A percentile compares a stretch with the other conserved stretches of the same genome.
These are phyloP conservation scores for Lepidopterella palustris DNA, from an alignment of 495 filamentous ascomycete species.

Conservation along the genomic window DNA sequence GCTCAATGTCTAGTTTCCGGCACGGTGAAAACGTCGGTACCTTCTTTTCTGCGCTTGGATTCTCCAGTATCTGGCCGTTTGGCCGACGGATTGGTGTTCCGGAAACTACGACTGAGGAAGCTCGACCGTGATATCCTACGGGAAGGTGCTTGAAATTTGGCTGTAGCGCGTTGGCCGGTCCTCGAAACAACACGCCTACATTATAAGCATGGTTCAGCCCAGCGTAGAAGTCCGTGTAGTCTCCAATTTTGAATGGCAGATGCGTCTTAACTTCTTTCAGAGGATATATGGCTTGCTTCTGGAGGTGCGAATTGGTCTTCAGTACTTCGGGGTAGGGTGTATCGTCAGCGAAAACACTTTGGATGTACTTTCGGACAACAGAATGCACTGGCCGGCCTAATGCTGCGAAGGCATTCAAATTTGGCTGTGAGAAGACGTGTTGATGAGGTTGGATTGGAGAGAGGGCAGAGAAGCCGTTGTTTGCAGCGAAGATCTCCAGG, in stretches of 20 bases:
- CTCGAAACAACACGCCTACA: slow-evolving; percentile 77
- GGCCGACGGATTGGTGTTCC: slow-evolving; percentile 58
- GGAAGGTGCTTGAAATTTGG: slow-evolving; percentile 88
- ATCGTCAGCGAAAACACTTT: slow-evolving; percentile 58
- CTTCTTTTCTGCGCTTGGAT: slow-evolving; percentile 56
- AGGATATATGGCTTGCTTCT: slow-evolving; percentile 48
- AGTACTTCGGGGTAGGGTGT: slow-evolving; percentile 55
- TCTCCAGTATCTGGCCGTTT: slow-evolving; percentile 69
- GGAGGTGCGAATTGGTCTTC: slow-evolving; percentile 49
- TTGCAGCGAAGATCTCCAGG: slow-evolving; percentile 55
- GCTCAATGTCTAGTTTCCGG: slow-evolving; percentile 72
- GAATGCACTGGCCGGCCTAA: slow-evolving; percentile 66
- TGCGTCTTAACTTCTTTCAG: slow-evolving; percentile 60
- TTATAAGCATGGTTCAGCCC: slow-evolving; percentile 83
- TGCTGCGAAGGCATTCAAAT: slow-evolving; percentile 75
- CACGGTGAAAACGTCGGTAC: slow-evolving; percentile 56
- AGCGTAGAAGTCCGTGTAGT: slow-evolving; percentile 98
- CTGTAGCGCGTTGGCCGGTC: slow-evolving; percentile 70
- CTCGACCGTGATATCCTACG: slow-evolving; percentile 57
- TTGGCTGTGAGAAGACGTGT: slow-evolving; percentile 59
- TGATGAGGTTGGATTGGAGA: slow-evolving; percentile 52
- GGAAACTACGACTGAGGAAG: slow-evolving; percentile 39
- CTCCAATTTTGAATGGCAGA: slow-evolving; percentile 80
- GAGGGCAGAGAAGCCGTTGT: slow-evolving; percentile 55
- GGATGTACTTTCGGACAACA: slow-evolving; percentile 66